These are phyloP conservation scores for Hypoxylon lenormandii DNA, from an alignment of 495 filamentous ascomycete genomes.

Conservation along the genomic window DNA sequence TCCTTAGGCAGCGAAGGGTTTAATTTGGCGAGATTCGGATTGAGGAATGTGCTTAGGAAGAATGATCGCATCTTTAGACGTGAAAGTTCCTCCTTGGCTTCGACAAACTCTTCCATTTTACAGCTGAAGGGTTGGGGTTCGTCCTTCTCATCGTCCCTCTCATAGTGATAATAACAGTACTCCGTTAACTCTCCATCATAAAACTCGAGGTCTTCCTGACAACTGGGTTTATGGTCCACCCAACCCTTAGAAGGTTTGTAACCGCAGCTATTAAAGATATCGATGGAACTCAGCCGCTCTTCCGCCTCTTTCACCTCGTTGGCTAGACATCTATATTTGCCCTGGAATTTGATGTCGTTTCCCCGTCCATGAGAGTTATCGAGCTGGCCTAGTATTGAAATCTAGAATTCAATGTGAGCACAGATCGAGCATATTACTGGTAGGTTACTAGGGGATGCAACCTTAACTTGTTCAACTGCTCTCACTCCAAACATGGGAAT, in stretches of 20 bases:
- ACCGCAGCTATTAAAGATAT: too few relatives aligned
- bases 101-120: background rate
- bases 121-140: background rate
- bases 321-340: background rate
- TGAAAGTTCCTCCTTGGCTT: background rate
- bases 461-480: background rate
- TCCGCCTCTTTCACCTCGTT: background rate
- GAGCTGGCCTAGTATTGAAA: background rate
- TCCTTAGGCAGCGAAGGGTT: background rate
- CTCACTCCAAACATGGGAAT: constrained; percentile 1
- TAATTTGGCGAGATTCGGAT: background rate
- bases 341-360: background rate
- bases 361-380: background rate
- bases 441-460: background rate
- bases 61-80: background rate
- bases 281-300: background rate
- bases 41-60: background rate
- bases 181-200: too few relatives aligned
- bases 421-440: background rate
- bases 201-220: too few relatives aligned
- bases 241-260: too few relatives aligned
- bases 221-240: too few relatives aligned
- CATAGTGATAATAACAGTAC: background rate
- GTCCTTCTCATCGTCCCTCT: background rate
- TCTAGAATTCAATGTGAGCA: background rate